Evolutionary conservation across 108 stramenopile genomes (phyloP).

Genomic region (Schizochytrium sp.): DNA sequence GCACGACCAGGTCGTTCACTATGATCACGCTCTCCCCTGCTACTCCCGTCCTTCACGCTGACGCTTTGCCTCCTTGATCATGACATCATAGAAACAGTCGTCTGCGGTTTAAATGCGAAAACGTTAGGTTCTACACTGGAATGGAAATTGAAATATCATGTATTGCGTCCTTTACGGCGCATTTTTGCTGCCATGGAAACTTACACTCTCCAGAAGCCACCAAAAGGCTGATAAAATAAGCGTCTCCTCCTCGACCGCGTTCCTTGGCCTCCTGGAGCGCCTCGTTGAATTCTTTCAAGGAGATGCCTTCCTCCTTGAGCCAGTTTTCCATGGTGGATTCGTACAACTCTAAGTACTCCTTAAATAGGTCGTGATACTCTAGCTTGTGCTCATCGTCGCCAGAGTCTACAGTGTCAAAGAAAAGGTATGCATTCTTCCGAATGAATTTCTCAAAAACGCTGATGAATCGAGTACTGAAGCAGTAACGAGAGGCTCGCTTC

Average conservation of each 20-base stretch:
- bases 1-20: too few species aligned
- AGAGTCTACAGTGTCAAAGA: neutral
- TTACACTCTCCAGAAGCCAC: slow-evolving; percentile 13
- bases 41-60: neutral
- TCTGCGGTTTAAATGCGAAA: neutral
- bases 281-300: neutral
- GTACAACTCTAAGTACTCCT: slow-evolving; percentile 25
- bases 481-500: slow-evolving; percentile 8
- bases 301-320: slow-evolving; percentile 12
- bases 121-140: neutral
- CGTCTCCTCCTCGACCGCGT: neutral
- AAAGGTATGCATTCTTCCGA: slow-evolving; percentile 21
- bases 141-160: too few species aligned
- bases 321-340: slow-evolving; percentile 20
- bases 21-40: too few species aligned
- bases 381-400: slow-evolving; percentile 26
- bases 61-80: neutral
- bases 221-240: neutral
- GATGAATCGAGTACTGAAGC: slow-evolving; percentile 23
- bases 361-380: slow-evolving; percentile 18
- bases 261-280: neutral
- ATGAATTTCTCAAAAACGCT: slow-evolving; percentile 21
- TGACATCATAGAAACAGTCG: slow-evolving; percentile 12
- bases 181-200: neutral
- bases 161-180: too few species aligned